phyloP scores from a whole-genome alignment of 805 yeast genomes.

The Trichomonascus vanleenenianus region DNA sequence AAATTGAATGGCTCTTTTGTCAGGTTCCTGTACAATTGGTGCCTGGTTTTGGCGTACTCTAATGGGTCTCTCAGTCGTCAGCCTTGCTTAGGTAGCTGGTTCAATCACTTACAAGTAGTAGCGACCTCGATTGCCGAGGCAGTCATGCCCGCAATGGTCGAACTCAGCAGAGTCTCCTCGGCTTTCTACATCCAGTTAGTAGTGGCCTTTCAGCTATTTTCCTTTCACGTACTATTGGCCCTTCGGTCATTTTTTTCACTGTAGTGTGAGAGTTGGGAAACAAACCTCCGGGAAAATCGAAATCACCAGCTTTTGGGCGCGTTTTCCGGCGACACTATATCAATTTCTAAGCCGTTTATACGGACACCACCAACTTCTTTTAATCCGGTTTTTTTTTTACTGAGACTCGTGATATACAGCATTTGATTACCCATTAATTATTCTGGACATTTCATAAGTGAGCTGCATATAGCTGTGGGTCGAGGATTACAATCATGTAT shows the following conservation, averaged over 20 bases:
- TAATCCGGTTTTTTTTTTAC: no score
- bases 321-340: no score
- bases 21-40: constrained; percentile 27
- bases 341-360: no score
- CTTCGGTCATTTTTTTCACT: neutral
- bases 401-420: no score
- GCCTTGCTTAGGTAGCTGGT: constrained; percentile 4
- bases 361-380: no score
- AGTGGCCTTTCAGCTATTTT: neutral
- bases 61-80: constrained; percentile 31
- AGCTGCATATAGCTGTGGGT: no score
- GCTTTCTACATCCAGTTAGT: neutral
- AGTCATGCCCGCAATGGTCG: constrained; percentile 31
- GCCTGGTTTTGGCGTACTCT: constrained; percentile 32
- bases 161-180: constrained; percentile 24
- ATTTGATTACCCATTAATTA: no score
- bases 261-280: no score
- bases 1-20: constrained; percentile 14
- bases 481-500: no score
- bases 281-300: no score
- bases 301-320: no score
- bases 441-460: no score
- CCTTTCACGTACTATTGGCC: neutral
- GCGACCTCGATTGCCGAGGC: constrained; percentile 32
- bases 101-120: constrained; percentile 29